Conservation (phyloP, 495 filamentous ascomycete species). For the Viridothelium virens region DNA sequence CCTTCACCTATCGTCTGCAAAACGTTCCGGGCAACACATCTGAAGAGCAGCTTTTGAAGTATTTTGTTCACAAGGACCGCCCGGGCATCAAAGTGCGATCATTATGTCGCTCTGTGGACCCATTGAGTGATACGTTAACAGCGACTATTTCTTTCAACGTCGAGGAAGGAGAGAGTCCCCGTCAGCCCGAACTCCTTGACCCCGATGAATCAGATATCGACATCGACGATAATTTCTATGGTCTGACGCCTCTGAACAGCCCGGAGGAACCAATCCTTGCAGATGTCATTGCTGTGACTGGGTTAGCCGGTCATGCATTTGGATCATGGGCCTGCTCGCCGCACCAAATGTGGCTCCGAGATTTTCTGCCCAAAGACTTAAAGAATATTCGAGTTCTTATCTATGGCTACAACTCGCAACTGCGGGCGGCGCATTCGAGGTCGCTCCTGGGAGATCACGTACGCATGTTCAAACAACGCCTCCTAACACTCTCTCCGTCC, state of each 20-base stretch:
- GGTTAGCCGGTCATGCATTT: conserved; percentile 1
- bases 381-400: conserved; percentile 26
- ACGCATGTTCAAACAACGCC: not conserved
- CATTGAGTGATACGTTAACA: not conserved
- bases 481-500: not conserved
- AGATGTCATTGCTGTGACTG: conserved; percentile 3
- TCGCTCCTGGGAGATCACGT: not conserved
- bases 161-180: not conserved
- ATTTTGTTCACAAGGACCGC: not conserved
- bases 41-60: not conserved
- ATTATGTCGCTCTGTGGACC: not conserved
- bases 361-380: conserved; percentile 27
- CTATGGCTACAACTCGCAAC: conserved; percentile 30
- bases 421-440: not conserved
- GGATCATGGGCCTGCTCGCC: conserved; percentile 2
- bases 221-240: not conserved
- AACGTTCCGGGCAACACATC: too few relatives aligned
- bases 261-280: not conserved
- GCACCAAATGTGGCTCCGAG: conserved; percentile 33
- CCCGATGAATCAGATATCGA: not conserved
- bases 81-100: not conserved
- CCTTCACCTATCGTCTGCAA: too few relatives aligned
- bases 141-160: not conserved
- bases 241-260: not conserved
- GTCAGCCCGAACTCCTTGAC: not conserved